Conservation (phyloP, 164 flowering plant genomes). For the Tinospora cordifolia region DNA sequence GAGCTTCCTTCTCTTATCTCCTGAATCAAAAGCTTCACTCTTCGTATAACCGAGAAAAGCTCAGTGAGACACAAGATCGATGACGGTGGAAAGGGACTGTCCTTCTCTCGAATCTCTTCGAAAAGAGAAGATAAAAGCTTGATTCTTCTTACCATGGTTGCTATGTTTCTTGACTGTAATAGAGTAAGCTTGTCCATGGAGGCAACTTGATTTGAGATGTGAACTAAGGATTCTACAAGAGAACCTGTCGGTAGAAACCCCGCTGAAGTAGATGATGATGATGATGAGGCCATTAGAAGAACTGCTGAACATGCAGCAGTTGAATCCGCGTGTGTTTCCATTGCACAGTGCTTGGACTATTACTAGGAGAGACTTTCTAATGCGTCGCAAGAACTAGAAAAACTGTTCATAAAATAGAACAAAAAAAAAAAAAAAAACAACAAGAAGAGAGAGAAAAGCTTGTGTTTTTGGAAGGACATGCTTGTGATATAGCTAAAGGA, state of each 20-base stretch:
- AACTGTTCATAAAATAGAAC: too few species aligned
- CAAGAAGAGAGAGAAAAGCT: too few species aligned
- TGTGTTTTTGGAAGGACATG: constrained; percentile 30
- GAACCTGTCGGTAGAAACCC: constrained; percentile 48
- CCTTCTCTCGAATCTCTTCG: constrained; percentile 54
- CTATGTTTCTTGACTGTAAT: constrained; percentile 34
- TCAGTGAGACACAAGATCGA: constrained; percentile 59
- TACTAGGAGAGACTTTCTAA: background rate
- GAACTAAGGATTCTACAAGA: constrained; percentile 46
- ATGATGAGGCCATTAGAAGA: constrained; percentile 11
- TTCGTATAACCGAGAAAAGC: constrained; percentile 39
- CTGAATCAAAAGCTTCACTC: constrained; percentile 39
- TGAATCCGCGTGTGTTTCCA: background rate
- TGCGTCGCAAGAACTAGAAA: background rate
- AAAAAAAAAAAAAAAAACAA: constrained; percentile 1
- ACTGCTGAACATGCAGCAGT: background rate
- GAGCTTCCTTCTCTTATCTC: constrained; percentile 40
- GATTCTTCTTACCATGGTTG: constrained; percentile 46
- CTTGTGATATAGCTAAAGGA: constrained; percentile 23
- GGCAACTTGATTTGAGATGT: constrained; percentile 39
- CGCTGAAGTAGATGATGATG: constrained; percentile 23
- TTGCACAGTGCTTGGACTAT: constrained; percentile 7
- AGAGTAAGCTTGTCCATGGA: constrained; percentile 40
- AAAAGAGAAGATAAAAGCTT: constrained; percentile 58
- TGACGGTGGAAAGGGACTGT: constrained; percentile 47